Evolutionary conservation across 169 alveolate species (phyloP).

Genomic region (Plasmodium reichenowi): DNA sequence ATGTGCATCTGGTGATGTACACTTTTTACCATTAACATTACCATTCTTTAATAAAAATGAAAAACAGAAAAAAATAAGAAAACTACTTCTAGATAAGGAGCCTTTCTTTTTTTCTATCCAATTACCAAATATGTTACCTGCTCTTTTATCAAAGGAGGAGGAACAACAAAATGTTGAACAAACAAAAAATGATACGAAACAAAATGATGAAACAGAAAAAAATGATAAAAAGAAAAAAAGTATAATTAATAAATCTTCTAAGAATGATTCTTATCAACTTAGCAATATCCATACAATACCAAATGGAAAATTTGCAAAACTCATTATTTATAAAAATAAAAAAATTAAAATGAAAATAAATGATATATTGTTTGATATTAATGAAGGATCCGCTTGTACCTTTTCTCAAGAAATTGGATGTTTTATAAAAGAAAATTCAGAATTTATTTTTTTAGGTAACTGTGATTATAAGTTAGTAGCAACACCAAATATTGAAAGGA

Average conservation of each 20-base stretch:
- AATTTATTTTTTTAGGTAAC: constrained; percentile 75
- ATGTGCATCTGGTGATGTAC: constrained; percentile 42
- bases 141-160: constrained; percentile 27
- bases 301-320: constrained; percentile 74
- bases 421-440: constrained; percentile 74
- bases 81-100: constrained; percentile 35
- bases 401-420: constrained; percentile 78
- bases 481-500: constrained; percentile 76
- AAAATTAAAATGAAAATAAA: constrained; percentile 77
- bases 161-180: constrained; percentile 9
- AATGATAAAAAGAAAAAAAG: constrained; percentile 4
- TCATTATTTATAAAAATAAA: constrained; percentile 72
- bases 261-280: constrained; percentile 31
- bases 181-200: background rate
- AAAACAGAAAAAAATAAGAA: constrained; percentile 54
- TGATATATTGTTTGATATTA: constrained; percentile 62
- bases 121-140: constrained; percentile 76
- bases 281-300: constrained; percentile 64
- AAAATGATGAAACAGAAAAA: background rate
- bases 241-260: background rate
- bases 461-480: constrained; percentile 67
- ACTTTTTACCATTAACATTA: constrained; percentile 68
- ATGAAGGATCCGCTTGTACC: constrained; percentile 76
- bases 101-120: constrained; percentile 58
- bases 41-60: constrained; percentile 63